Percentiles rank a stretch among this genome's conserved stretches.
These are phyloP conservation scores for Aspergillus pseudoviridinutans DNA, from an alignment of 2,329 filamentous ascomycete species.

Conservation along the genomic window DNA sequence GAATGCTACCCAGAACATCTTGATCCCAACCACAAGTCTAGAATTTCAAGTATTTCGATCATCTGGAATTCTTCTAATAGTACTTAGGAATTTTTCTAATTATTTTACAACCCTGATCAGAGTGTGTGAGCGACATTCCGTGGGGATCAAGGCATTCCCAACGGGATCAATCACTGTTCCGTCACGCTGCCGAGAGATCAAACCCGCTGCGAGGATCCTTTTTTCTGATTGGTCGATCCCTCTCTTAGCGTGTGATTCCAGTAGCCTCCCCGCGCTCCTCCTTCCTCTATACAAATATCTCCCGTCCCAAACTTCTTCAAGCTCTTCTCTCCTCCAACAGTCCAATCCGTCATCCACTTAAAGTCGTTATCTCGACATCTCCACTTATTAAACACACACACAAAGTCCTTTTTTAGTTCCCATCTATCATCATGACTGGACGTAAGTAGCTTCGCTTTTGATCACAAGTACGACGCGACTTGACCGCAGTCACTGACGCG, in stretches of 20 bases:
- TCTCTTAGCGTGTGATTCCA: constrained; percentile 36
- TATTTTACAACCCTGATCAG: constrained; percentile 13
- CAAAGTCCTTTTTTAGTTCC: constrained; percentile 23
- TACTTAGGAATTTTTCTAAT: constrained; percentile 14
- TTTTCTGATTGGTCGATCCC: constrained; percentile 34
- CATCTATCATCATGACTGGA: constrained; percentile 54
- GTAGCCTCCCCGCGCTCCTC: constrained; percentile 22
- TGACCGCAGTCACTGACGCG: constrained; percentile 43
- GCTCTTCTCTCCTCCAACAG: constrained; percentile 21
- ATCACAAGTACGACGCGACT: constrained; percentile 9
- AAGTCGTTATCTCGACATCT: constrained; percentile 18
- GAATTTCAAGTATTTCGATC: constrained; percentile 13
- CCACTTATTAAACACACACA: constrained; percentile 24
- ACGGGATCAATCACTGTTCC: constrained; percentile 22
- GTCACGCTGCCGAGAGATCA: constrained; percentile 29
- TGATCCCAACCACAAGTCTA: constrained; percentile 34
- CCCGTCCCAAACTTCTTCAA: constrained; percentile 23
- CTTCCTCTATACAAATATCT: constrained; percentile 39
- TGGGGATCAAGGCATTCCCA: constrained; percentile 23
- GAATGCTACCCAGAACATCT: constrained; percentile 23
- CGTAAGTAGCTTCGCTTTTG: constrained; percentile 43
- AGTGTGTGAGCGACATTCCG: constrained; percentile 15
- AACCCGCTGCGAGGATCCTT: constrained; percentile 24
- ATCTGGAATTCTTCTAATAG: constrained; percentile 12
- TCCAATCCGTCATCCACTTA: constrained; percentile 22